A percentile compares a stretch with the other conserved stretches of the same genome.
Evolutionary conservation across 768 basidiomycete species (phyloP).

Genomic region (Tylopilus rubrobrunneus): DNA sequence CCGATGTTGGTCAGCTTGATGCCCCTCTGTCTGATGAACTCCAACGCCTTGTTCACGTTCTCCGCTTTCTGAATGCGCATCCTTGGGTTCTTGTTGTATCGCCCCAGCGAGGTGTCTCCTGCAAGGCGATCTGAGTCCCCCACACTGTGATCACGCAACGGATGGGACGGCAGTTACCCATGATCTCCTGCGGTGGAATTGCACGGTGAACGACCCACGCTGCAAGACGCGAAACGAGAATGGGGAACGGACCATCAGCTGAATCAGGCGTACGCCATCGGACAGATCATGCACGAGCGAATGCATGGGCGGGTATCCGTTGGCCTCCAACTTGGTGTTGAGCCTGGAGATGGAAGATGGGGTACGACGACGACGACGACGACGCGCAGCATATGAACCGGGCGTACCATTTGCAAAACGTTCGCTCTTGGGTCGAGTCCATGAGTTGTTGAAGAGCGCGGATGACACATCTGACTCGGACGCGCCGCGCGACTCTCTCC

Average conservation of each 20-base stretch:
- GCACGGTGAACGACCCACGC: background rate
- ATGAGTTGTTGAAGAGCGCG: conserved; percentile 10
- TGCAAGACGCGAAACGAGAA: background rate
- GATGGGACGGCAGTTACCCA: conserved; percentile 54
- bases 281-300: conserved; percentile 89
- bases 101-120: conserved; percentile 91
- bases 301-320: conserved; percentile 82
- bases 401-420: conserved; percentile 86
- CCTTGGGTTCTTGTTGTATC: conserved; percentile 85
- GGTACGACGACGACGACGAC: background rate
- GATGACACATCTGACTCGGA: conserved; percentile 13
- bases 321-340: conserved; percentile 88
- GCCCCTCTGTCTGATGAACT: conserved; percentile 91
- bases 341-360: conserved; percentile 52
- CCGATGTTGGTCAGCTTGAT: conserved; percentile 98
- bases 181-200: conserved; percentile 72
- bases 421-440: conserved; percentile 58
- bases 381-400: background rate
- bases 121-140: conserved; percentile 6
- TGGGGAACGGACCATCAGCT: conserved; percentile 69
- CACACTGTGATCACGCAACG: background rate
- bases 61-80: conserved; percentile 97
- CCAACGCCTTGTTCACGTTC: conserved; percentile 95
- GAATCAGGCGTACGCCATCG: conserved; percentile 93
- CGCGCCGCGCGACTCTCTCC: conserved; percentile 25